Base-by-base conservation (phyloP, 2,329 filamentous ascomycete genomes). In the Fusarium sp. region DNA sequence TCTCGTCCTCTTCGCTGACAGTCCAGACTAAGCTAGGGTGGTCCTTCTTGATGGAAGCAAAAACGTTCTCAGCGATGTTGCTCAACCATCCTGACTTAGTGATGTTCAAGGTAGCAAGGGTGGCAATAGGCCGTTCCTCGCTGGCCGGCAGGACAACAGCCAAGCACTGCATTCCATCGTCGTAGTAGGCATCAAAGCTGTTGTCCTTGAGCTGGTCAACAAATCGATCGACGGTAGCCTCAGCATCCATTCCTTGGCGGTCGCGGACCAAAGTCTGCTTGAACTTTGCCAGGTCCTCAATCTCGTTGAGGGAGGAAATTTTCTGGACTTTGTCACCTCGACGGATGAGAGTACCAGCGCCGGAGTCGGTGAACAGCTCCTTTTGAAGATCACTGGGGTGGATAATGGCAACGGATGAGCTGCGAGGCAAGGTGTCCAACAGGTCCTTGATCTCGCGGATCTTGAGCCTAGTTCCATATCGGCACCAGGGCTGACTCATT, bases 371-470 rank as follows among this genome's bases (percentile, higher is more conserved):
- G 82, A 98, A 98, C 8, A 98, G 85, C 80, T 99, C 96, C 83
- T 97, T 97, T 82, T 98, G 94, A 45, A 99, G 86, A 79, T 97
- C 94, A 70, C 93, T 94, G 4, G 96, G 95, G 82, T 98, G 94
- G 74, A 98, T 99, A 76, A 99, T 98, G 66, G 96, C 96, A 51
- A 99, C 95, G 75, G 93, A 97, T 20, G 95, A 98, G 59, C 93
- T 95, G 74, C 93, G 91, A 54, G 96, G 96, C 20, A 99, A 88
- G 51, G 92, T 91, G 74, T 93, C 93, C 55, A 99, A 84, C 28
- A 99, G 87, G 63, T 97, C 94, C 86, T 97, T 97, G 83, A 97
- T 97, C 83, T 99, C 94, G 83, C 92, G 93, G 81, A 99, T 98
- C 90, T 99, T 99, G 71, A 98, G 87, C 68, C 94, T 89, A 40